These are phyloP conservation scores for Aspergillus cejpii DNA, from an alignment of 2,329 filamentous ascomycete genomes.

Conservation along the genomic window DNA sequence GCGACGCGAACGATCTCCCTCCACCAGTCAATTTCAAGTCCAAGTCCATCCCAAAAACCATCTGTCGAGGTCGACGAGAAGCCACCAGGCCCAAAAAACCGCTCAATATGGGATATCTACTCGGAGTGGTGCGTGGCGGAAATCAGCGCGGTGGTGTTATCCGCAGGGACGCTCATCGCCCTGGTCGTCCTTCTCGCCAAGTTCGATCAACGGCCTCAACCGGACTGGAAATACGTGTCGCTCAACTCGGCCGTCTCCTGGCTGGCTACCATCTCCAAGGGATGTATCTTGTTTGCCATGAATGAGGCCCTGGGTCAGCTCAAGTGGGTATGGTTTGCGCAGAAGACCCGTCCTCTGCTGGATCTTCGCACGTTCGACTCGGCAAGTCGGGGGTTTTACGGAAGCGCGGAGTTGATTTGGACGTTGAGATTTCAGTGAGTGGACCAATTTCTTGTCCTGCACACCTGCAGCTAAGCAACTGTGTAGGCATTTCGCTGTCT, in stretches of 20 bases:
- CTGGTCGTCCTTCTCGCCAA: slow-evolving; percentile 7
- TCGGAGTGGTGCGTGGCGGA: not conserved
- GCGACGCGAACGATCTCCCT: too few species aligned
- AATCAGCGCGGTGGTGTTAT: not conserved
- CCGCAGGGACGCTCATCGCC: slow-evolving; percentile 2
- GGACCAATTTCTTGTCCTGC: not conserved
- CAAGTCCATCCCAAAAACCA: too few species aligned
- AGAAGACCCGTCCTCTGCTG: slow-evolving; percentile 2
- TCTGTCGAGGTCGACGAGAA: too few species aligned
- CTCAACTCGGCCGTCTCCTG: slow-evolving; percentile 15
- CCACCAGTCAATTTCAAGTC: too few species aligned
- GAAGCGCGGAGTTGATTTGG: slow-evolving; percentile 12
- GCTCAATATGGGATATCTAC: not conserved
- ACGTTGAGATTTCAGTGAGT: slow-evolving; percentile 1
- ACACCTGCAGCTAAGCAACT: not conserved
- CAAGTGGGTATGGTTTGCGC: slow-evolving; percentile 17
- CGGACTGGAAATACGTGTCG: slow-evolving; percentile 10
- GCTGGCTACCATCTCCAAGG: slow-evolving; percentile 12
- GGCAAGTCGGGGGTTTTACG: slow-evolving; percentile 11
- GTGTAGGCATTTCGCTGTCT: slow-evolving; percentile 11
- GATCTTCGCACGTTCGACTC: slow-evolving; percentile 11
- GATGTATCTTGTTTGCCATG: slow-evolving; percentile 8
- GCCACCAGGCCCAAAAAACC: too few species aligned
- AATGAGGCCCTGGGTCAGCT: slow-evolving; percentile 13
- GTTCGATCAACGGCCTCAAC: slow-evolving; percentile 10